These are phyloP conservation scores for Colletotrichum zoysiae DNA, from an alignment of 2,329 filamentous ascomycete species.

Conservation along the genomic window DNA sequence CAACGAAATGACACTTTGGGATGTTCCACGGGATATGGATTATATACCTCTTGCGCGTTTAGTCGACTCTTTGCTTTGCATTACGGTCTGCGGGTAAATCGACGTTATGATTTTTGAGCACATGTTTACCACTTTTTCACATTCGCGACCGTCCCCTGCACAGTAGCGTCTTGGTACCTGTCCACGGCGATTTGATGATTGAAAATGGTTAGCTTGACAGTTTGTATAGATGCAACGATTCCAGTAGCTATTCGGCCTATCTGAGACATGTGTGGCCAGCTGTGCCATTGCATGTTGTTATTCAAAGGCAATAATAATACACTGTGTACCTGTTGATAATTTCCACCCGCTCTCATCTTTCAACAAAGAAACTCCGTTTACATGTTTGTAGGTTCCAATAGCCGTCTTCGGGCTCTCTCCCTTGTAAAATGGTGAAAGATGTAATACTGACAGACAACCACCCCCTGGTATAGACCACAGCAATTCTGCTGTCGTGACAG, in stretches of 20 bases:
- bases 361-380: neutral
- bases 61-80: constrained; percentile 37
- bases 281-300: too few species aligned
- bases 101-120: constrained; percentile 31
- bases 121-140: neutral
- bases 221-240: neutral
- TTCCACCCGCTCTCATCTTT: neutral
- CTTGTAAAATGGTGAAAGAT: neutral
- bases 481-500: neutral
- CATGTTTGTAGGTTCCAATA: neutral
- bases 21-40: constrained; percentile 39
- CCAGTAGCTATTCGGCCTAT: too few species aligned
- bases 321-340: neutral
- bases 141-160: neutral
- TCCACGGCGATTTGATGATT: neutral
- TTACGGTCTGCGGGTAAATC: constrained; percentile 41
- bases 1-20: constrained; percentile 38
- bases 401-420: neutral
- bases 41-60: constrained; percentile 45
- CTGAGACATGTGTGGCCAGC: too few species aligned
- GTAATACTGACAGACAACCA: neutral
- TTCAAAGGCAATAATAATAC: neutral
- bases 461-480: neutral
- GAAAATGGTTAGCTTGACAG: neutral
- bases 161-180: neutral